These are phyloP conservation scores for Quercus glauca DNA, from an alignment of 306 rosid species.

Conservation along the genomic window DNA sequence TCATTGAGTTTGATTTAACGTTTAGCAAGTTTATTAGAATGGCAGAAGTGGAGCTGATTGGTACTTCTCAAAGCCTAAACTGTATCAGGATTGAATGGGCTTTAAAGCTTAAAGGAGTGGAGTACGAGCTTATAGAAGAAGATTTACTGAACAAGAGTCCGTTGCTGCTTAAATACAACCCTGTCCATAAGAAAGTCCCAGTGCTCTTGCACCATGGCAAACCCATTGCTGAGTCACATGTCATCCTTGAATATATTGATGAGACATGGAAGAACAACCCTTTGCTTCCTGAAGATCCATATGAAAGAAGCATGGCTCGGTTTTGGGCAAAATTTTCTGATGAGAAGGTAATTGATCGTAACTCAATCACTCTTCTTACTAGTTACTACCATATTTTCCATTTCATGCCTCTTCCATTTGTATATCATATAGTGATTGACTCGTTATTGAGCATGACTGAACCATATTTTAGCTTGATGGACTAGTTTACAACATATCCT, in stretches of 20 bases:
- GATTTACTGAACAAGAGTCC: conserved; percentile 41
- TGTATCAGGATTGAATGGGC: conserved; percentile 46
- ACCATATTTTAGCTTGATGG: neutral
- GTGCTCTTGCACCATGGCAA: conserved; percentile 33
- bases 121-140: conserved; percentile 37
- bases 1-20: neutral
- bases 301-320: conserved; percentile 38
- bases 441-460: neutral
- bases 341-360: conserved; percentile 36
- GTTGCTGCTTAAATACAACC: conserved; percentile 45
- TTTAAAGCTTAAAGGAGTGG: conserved; percentile 47
- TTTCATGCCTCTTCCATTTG: too few relatives aligned
- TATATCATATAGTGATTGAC: neutral
- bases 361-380: neutral
- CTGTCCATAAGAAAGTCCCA: conserved; percentile 47
- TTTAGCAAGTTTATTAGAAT: conserved; percentile 2
- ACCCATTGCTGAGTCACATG: conserved; percentile 39
- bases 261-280: conserved; percentile 51
- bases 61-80: conserved; percentile 30
- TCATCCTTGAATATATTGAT: conserved; percentile 52
- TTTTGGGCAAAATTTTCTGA: conserved; percentile 48
- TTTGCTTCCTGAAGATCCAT: conserved; percentile 30
- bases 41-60: conserved; percentile 44
- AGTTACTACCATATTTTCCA: neutral
- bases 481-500: neutral